Base-by-base conservation (phyloP, 768 basidiomycete genomes). In the Macrolepiota fuliginosa region DNA sequence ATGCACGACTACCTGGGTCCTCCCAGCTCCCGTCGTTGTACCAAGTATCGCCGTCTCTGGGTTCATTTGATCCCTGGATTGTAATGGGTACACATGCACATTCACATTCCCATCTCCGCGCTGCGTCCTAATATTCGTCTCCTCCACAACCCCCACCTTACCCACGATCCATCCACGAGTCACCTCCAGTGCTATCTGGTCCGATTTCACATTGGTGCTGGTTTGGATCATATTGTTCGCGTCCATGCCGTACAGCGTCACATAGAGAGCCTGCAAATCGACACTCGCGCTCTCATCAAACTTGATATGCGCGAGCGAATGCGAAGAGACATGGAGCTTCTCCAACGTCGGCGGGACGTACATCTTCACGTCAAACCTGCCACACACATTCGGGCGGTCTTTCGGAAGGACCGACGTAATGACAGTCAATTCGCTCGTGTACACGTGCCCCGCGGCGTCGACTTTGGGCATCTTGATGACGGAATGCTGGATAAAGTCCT, bases 81-180 rank as follows among this genome's bases (percentile, higher is more conserved):
- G 63, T 29, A 72, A 68, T 19, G 84, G 83, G 63, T 78, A 72
- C 24, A 81, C 76, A 62, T 77, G 79, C 58, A 86, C 73, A 67
- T 83, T 82, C 42, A 79, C 67, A 37, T 79, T 69, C 15, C 82
- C 83, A 63, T 80, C 76, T 15, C 84, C 82, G 25, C 78, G 76
- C 73, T 83, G 81, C 1, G 83, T 85, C 13, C 66, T 72, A 63
- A 87, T 71, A 19, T 68, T 65, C 2, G 80, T 76, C 58, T 69
- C 69, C 32, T 79, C 71, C 19, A 76, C 73, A 64, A 83, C 71
- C n/a, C 80, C 70, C 45, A 79, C 78, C 55, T 83, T 83, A 25
- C 87, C 85, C n/a, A 84, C 83, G 53, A 87, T 79, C 80, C 83
- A 87, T 24, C 85, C 87, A 45, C 80, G 72, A 65, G 70, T 78